A percentile compares a stretch with the other conserved stretches of the same genome.
phyloP scores from a whole-genome alignment of 768 basidiomycete genomes.

The Kwoniella bestiolae region DNA sequence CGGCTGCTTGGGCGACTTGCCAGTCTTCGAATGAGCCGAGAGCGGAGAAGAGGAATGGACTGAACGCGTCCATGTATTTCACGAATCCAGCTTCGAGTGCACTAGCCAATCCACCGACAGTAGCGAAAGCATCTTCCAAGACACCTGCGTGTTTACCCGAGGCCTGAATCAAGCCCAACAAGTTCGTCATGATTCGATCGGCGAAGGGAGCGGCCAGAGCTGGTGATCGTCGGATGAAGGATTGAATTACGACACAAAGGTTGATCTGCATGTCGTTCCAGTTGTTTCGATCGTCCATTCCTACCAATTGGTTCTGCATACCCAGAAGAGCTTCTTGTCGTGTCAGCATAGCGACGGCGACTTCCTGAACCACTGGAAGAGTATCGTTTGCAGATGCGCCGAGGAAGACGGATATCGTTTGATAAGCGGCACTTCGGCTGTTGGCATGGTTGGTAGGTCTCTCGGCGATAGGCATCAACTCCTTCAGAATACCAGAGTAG shows the following conservation, averaged over 20 bases:
- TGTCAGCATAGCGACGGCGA: constrained; percentile 76
- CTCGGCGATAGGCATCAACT: constrained; percentile 83
- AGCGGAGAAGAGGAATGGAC: constrained; percentile 74
- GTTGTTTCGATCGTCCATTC: constrained; percentile 93
- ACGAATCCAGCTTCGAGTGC: constrained; percentile 35
- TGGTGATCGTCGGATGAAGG: constrained; percentile 81
- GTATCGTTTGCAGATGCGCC: constrained; percentile 78
- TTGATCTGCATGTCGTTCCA: constrained; percentile 99
- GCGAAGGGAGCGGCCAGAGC: constrained; percentile 82
- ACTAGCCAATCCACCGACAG: constrained; percentile 75
- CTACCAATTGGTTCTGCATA: constrained; percentile 90
- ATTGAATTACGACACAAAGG: constrained; percentile 71
- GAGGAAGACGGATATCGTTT: constrained; percentile 87
- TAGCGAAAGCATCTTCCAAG: constrained; percentile 93
- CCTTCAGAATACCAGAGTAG: constrained; percentile 82
- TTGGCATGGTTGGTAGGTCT: constrained; percentile 87
- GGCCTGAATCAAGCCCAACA: constrained; percentile 80
- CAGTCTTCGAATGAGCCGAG: constrained; percentile 93
- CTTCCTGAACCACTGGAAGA: constrained; percentile 78
- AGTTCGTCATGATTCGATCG: constrained; percentile 91
- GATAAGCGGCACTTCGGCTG: constrained; percentile 92
- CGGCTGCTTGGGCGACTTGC: constrained; percentile 91
- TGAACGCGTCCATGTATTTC: constrained; percentile 46
- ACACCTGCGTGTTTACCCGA: constrained; percentile 93
- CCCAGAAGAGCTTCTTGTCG: constrained; percentile 86